Percentiles rank a stretch among this genome's conserved stretches.
Evolutionary conservation across 176 grass and related monocot genomes (phyloP).

Genomic region (Stipa capillata): DNA sequence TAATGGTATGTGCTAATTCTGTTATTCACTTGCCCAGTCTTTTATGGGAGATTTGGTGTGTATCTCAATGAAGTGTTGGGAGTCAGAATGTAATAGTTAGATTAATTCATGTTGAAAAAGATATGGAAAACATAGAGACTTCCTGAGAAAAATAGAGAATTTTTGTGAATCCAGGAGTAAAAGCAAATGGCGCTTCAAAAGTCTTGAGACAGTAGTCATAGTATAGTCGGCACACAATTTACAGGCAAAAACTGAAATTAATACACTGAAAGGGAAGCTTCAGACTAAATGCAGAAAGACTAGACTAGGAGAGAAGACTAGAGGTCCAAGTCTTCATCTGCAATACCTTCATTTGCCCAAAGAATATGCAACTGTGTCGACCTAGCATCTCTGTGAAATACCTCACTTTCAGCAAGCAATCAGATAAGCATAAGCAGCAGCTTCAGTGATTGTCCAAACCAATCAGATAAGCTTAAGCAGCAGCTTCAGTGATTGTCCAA

Average conservation of each 20-base stretch:
- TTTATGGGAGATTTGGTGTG: too few relatives aligned
- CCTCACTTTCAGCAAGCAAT: too few relatives aligned
- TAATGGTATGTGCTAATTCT: background rate
- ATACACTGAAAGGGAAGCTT: background rate
- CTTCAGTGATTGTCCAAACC: too few relatives aligned
- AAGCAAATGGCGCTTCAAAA: background rate
- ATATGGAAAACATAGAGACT: background rate
- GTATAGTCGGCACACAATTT: too few relatives aligned
- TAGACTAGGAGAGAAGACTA: background rate
- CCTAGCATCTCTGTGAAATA: background rate
- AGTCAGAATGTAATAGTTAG: background rate
- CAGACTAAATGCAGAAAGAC: background rate
- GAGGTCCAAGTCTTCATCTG: conserved; percentile 11
- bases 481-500: too few relatives aligned
- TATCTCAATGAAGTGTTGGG: background rate
- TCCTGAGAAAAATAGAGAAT: background rate
- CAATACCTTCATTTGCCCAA: background rate
- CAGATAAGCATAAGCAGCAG: too few relatives aligned
- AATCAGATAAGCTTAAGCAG: too few relatives aligned
- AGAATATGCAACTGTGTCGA: background rate
- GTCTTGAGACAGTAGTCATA: too few relatives aligned
- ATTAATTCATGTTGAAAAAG: too few relatives aligned
- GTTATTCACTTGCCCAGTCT: background rate
- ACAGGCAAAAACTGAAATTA: background rate
- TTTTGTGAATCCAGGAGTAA: background rate